Percentiles rank a stretch among this genome's conserved stretches.
Evolutionary conservation across 441 rosid genomes (phyloP).

Genomic region (Francoa sonchifolia): DNA sequence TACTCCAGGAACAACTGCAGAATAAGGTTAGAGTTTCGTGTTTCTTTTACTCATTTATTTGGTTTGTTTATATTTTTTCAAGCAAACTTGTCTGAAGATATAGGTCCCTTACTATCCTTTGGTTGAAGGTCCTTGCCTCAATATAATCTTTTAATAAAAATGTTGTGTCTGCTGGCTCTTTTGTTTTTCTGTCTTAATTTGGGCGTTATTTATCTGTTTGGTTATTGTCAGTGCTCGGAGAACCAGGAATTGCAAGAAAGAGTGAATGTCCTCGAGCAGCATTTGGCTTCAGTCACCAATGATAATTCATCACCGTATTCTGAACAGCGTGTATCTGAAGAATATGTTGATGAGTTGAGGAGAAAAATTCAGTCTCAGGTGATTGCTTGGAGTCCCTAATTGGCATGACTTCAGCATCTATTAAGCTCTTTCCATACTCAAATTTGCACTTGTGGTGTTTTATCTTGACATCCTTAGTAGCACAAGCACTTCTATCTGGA

Average conservation of each 20-base stretch:
- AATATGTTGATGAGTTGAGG: slow-evolving; percentile 49
- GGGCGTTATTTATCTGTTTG: slow-evolving; percentile 5
- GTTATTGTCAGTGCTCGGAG: slow-evolving; percentile 53
- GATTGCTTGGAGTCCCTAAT: too few relatives aligned
- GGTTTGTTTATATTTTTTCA: too few relatives aligned
- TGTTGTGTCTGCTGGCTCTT: slow-evolving; percentile 3
- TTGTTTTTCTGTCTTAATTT: background rate
- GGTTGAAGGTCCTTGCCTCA: too few relatives aligned
- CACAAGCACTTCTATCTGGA: too few relatives aligned
- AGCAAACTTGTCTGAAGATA: slow-evolving; percentile 8
- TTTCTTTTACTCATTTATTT: slow-evolving; percentile 3
- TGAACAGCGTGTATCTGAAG: slow-evolving; percentile 31
- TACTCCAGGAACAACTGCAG: slow-evolving; percentile 89
- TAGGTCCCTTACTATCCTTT: slow-evolving; percentile 2
- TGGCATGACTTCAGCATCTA: too few relatives aligned
- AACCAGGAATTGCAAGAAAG: slow-evolving; percentile 69
- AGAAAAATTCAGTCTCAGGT: slow-evolving; percentile 80
- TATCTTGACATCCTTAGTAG: too few relatives aligned
- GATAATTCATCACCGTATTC: slow-evolving; percentile 29
- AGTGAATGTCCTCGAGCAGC: slow-evolving; percentile 54
- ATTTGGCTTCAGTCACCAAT: slow-evolving; percentile 31
- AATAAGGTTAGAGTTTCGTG: slow-evolving; percentile 73
- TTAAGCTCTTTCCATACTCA: too few relatives aligned
- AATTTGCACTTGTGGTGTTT: too few relatives aligned
- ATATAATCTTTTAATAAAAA: background rate